A percentile compares a stretch with the other conserved stretches of the same genome.
Evolutionary conservation across 345 rosid species (phyloP).

Genomic region (Hibiscus tridactylites): DNA sequence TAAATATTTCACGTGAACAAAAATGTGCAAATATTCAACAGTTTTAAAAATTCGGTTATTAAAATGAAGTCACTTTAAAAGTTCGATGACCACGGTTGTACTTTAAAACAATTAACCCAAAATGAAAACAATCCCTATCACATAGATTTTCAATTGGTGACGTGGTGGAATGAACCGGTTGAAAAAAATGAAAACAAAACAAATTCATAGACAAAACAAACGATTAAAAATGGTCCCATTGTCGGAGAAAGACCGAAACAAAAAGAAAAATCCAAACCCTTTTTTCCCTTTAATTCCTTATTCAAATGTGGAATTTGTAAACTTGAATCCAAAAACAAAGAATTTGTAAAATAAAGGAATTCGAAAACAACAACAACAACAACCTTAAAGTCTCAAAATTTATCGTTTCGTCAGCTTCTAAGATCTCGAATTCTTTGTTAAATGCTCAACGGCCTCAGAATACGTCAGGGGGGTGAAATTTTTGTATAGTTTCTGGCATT

Average conservation of each 20-base stretch:
- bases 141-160: no score
- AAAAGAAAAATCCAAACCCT: neutral
- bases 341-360: neutral
- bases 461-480: neutral
- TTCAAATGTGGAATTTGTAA: neutral
- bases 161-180: no score
- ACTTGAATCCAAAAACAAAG: no score
- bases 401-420: neutral
- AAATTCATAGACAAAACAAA: neutral
- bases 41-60: no score
- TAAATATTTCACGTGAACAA: no score
- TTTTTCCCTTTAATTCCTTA: neutral
- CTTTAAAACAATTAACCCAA: no score
- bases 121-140: no score
- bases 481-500: neutral
- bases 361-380: neutral
- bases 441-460: neutral
- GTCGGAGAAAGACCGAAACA: neutral
- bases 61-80: no score
- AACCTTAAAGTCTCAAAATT: neutral
- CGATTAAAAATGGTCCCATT: neutral
- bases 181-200: neutral
- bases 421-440: neutral
- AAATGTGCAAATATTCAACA: no score
- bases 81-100: no score